Conservation (phyloP, 208 protist species). For the Trypanosoma congolense region DNA sequence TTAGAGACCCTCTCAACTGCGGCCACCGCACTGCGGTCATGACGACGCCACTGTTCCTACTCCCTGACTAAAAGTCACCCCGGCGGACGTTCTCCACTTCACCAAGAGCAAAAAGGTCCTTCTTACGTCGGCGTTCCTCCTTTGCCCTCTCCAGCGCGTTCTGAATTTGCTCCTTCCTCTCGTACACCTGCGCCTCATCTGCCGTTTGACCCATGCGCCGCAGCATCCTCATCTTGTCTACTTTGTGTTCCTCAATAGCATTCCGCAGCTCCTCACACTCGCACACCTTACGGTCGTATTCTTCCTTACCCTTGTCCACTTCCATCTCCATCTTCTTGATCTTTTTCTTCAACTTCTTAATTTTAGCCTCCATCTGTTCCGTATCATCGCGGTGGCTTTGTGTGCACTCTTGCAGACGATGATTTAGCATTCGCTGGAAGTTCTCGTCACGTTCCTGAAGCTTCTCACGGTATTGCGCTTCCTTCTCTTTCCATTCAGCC, state of each 20-base stretch:
- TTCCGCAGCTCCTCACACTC: slow-evolving; percentile 82
- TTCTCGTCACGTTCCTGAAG: slow-evolving; percentile 69
- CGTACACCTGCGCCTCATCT: slow-evolving; percentile 54
- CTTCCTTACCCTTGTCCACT: slow-evolving; percentile 37
- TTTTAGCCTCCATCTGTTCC: slow-evolving; percentile 29
- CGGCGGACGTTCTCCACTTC: slow-evolving; percentile 55
- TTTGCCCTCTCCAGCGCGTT: slow-evolving; percentile 67
- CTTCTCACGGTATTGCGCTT: slow-evolving; percentile 41
- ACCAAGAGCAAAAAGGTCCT: slow-evolving; percentile 66
- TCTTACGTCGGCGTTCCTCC: slow-evolving; percentile 60
- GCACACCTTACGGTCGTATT: slow-evolving; percentile 79
- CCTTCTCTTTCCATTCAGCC: slow-evolving; percentile 23
- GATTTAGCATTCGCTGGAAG: slow-evolving; percentile 70
- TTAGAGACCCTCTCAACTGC: too few species aligned
- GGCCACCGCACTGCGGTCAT: too few species aligned
- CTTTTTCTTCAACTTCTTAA: slow-evolving; percentile 83
- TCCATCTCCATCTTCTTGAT: slow-evolving; percentile 67
- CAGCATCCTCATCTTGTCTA: slow-evolving; percentile 57
- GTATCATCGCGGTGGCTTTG: slow-evolving; percentile 43
- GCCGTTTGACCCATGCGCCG: slow-evolving; percentile 44
- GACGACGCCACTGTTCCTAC: background rate
- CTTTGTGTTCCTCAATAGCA: slow-evolving; percentile 69
- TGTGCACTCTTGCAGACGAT: slow-evolving; percentile 64
- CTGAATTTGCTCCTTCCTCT: slow-evolving; percentile 71
- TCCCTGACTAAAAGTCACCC: slow-evolving; percentile 9